A percentile compares a stretch with the other conserved stretches of the same genome.
Evolutionary conservation across 192 early-diverging fungal species (phyloP).

Genomic region (Backusella parvicylindrica): DNA sequence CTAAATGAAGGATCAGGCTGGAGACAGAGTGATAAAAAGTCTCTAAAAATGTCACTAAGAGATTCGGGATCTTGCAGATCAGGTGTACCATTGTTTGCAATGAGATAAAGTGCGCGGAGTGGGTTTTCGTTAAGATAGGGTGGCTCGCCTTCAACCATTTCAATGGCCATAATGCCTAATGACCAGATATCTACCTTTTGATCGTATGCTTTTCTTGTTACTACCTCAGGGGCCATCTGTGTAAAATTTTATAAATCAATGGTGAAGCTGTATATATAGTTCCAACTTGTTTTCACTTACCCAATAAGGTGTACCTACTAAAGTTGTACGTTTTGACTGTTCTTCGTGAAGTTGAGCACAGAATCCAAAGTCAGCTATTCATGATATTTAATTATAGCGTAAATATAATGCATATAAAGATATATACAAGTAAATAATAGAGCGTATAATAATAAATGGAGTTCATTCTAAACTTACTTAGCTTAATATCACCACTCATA

Average conservation of each 20-base stretch:
- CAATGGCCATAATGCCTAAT: constrained; percentile 96
- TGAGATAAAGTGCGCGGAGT: constrained; percentile 84
- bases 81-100: constrained; percentile 94
- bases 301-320: constrained; percentile 92
- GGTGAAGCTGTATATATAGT: neutral
- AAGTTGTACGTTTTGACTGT: constrained; percentile 74
- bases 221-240: constrained; percentile 94
- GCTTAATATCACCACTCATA: constrained; percentile 68
- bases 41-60: constrained; percentile 70
- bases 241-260: neutral
- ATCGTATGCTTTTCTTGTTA: constrained; percentile 87
- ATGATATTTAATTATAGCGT: neutral
- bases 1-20: constrained; percentile 83
- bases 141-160: constrained; percentile 97
- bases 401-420: neutral
- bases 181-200: constrained; percentile 97
- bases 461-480: constrained; percentile 41
- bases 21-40: constrained; percentile 79
- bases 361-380: constrained; percentile 82
- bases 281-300: constrained; percentile 14
- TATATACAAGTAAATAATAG: neutral
- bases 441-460: neutral
- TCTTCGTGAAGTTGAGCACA: constrained; percentile 76
- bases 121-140: constrained; percentile 96
- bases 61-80: constrained; percentile 84